A percentile compares a stretch with the other conserved stretches of the same genome.
These are phyloP conservation scores for Actinomortierella wolfii DNA, from an alignment of 371 early-diverging fungal genomes.

Conservation along the genomic window DNA sequence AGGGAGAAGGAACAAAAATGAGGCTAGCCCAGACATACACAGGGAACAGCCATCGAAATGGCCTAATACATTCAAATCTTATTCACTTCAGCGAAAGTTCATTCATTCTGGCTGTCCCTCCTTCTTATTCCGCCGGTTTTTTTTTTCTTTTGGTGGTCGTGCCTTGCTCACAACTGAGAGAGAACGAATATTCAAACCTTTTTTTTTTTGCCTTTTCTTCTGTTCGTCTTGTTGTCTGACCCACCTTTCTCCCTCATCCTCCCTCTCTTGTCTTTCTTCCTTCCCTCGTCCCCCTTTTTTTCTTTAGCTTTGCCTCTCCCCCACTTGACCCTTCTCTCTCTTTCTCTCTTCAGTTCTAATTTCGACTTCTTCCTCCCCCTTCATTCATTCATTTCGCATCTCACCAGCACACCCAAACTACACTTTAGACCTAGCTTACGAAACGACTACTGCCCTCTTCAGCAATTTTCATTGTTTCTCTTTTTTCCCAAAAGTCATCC, in stretches of 20 bases:
- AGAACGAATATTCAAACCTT: neutral
- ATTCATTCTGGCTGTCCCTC: too few relatives aligned
- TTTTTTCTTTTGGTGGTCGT: conserved; percentile 2
- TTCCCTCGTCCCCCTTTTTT: too few relatives aligned
- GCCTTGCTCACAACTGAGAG: neutral
- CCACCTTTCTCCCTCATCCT: neutral
- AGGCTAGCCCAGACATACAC: neutral
- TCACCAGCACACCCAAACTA: neutral
- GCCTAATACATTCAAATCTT: too few relatives aligned
- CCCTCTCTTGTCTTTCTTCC: neutral
- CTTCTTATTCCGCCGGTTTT: too few relatives aligned
- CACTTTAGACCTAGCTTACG: conserved; percentile 4
- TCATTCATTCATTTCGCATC: neutral
- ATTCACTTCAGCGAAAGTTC: too few relatives aligned
- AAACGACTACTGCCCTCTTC: neutral
- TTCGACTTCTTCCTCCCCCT: conserved; percentile 2
- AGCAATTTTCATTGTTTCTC: conserved; percentile 1
- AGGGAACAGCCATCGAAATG: too few relatives aligned
- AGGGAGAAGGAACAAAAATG: neutral
- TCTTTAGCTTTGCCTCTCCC: too few relatives aligned
- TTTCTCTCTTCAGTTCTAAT: neutral
- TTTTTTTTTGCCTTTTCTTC: neutral
- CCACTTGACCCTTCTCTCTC: neutral
- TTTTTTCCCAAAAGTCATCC: conserved; percentile 6
- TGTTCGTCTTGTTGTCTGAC: neutral